Percentiles rank a stretch among this genome's conserved stretches.
phyloP scores from a whole-genome alignment of 2,329 filamentous ascomycete genomes.

The Colletotrichum tofieldiae region DNA sequence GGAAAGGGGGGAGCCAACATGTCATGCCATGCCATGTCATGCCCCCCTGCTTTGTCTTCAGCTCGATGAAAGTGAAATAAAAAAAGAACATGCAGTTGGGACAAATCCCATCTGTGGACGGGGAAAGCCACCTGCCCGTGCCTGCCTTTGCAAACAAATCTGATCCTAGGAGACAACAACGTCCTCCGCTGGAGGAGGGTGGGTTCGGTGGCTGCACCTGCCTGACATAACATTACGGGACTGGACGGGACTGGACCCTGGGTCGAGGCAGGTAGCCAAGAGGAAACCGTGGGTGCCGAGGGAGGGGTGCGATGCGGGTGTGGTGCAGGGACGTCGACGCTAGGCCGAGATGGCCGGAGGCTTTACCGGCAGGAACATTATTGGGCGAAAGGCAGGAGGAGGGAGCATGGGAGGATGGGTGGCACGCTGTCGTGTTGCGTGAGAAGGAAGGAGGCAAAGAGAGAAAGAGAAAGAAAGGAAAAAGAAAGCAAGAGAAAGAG shows the following conservation, averaged over 20 bases:
- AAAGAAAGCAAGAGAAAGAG: neutral
- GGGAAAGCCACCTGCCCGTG: neutral
- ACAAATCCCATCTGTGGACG: neutral
- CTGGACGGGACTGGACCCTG: slow-evolving; percentile 5
- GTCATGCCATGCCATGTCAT: too few species aligned
- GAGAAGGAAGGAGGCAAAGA: neutral
- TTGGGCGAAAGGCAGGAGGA: slow-evolving; percentile 7
- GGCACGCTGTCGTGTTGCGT: neutral
- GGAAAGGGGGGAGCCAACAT: neutral
- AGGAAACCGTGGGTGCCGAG: slow-evolving; percentile 17
- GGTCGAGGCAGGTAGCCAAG: slow-evolving; percentile 1
- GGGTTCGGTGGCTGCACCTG: slow-evolving; percentile 5
- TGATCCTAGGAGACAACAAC: neutral
- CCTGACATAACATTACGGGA: neutral
- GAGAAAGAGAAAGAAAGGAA: neutral
- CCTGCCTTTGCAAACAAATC: neutral
- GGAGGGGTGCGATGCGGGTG: slow-evolving; percentile 5
- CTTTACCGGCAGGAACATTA: slow-evolving; percentile 15
- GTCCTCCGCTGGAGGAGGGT: neutral
- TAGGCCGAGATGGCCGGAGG: slow-evolving; percentile 12
- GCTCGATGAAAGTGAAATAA: neutral
- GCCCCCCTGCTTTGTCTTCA: neutral
- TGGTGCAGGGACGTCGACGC: slow-evolving; percentile 18
- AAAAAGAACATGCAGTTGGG: neutral
- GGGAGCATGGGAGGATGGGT: too few species aligned